phyloP scores from a whole-genome alignment of 1,139 yeast genomes.

The Geotrichum restrictum region DNA sequence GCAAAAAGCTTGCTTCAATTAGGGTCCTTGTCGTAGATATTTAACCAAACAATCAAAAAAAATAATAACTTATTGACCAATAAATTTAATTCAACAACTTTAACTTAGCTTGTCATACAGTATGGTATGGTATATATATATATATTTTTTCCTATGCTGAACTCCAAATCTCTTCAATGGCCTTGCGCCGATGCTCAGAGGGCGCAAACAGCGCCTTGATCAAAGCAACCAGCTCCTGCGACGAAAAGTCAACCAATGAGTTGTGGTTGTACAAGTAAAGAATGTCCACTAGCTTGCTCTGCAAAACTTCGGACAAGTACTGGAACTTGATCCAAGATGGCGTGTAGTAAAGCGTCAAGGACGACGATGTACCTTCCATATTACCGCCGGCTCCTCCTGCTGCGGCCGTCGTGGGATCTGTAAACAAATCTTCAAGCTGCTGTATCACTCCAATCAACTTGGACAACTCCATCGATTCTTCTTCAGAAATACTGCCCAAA shows the following conservation, averaged over 20 bases:
- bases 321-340: conserved; percentile 43
- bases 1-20: conserved; percentile 46
- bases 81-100: no score
- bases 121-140: no score
- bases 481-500: conserved; percentile 36
- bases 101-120: no score
- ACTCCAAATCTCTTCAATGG: conserved; percentile 55
- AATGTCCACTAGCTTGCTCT: conserved; percentile 56
- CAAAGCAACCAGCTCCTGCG: conserved; percentile 60
- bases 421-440: conserved; percentile 30
- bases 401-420: conserved; percentile 16
- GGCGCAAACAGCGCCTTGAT: conserved; percentile 66
- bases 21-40: conserved; percentile 28
- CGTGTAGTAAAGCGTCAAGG: conserved; percentile 34
- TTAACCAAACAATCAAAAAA: no score
- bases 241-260: conserved; percentile 64
- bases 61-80: no score
- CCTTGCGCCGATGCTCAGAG: conserved; percentile 58
- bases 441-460: conserved; percentile 28
- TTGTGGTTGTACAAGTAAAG: conserved; percentile 69
- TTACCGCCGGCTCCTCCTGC: background rate
- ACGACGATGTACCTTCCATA: background rate
- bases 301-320: conserved; percentile 36
- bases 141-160: no score
- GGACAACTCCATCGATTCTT: conserved; percentile 35